Evolutionary conservation across 805 yeast genomes (phyloP), one percentile per base, ranked within the genome.

Genomic region (Kuraishia floccosa): DNA sequence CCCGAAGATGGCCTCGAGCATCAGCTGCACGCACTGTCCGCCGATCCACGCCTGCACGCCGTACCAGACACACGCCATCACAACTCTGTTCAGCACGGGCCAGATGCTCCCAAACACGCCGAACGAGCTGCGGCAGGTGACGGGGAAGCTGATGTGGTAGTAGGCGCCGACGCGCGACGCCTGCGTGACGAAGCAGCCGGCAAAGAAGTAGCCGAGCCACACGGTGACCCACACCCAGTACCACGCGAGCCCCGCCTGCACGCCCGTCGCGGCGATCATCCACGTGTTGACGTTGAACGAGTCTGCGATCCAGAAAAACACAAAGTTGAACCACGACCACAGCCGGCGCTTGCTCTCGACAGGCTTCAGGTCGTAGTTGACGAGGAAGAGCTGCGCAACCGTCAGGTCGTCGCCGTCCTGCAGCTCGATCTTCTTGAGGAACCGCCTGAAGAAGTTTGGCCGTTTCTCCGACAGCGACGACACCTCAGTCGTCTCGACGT

Each of bases 181-280:
- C n/a, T 74, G 47, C 4, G 72, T 67, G 21, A 86, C 78, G 42
- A 84, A 82, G 1, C 66, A 41, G 38, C 81, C 91, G 38, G 82
- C 73, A 28, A 81, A 53, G 13, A 63, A 47, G 52, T 85, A 85
- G 5, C 95, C 95, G 12, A 85, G 39, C 91, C 94, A 83, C 17
- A 85, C 91, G 1, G 91, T 71, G 24, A 85, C 56, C 93, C 94
- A 85, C 9, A 81, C 75, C 48, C 77, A 86, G 93, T 94, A 85
- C 94, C 94, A 84, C 12, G 77, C 69, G 54, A 85, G 58, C 8
- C 91, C 91, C 15, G 75, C 72, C 32, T 65, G 61, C 35, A 80
- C 77, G 44, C 94, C 94, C 0, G 94, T 80, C 6, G 89, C 76
- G 2, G 94, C 94, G 43, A 85, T 83, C 60, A 81, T 86, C 85